A percentile compares a stretch with the other conserved stretches of the same genome.
Evolutionary conservation across 768 basidiomycete genomes (phyloP).

Genomic region (Leccinum barrowsii): DNA sequence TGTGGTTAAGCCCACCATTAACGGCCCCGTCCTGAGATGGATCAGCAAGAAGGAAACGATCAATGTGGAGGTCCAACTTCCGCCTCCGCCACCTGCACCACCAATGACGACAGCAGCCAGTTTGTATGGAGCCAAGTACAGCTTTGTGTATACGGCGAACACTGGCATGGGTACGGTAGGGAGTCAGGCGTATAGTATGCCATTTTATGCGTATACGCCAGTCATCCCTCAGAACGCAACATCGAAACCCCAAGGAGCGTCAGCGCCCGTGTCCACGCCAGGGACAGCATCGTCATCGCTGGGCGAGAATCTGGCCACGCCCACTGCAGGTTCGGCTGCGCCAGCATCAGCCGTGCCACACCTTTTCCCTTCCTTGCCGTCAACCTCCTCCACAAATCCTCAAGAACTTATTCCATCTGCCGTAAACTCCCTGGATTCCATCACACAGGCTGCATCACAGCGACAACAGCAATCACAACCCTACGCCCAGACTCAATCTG

Average conservation of each 20-base stretch:
- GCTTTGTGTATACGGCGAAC: slow-evolving; percentile 19
- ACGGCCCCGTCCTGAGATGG: slow-evolving; percentile 72
- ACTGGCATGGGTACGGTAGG: slow-evolving; percentile 4
- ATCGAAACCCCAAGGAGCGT: slow-evolving; percentile 9
- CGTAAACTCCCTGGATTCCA: background rate
- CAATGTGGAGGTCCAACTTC: slow-evolving; percentile 35
- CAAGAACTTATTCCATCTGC: background rate
- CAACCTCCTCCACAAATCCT: background rate
- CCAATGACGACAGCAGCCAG: slow-evolving; percentile 9
- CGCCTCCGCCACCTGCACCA: slow-evolving; percentile 29
- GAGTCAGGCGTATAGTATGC: slow-evolving; percentile 24
- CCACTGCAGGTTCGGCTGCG: background rate
- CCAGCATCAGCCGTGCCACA: background rate
- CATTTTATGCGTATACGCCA: slow-evolving; percentile 27
- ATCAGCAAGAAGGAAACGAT: slow-evolving; percentile 61
- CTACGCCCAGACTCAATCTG: background rate
- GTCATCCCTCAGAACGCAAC: slow-evolving; percentile 5
- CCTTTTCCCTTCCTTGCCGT: background rate
- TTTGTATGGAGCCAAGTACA: slow-evolving; percentile 16
- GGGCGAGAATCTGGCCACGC: background rate
- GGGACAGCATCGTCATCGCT: background rate
- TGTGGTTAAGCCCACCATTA: slow-evolving; percentile 56
- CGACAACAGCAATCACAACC: slow-evolving; percentile 2
- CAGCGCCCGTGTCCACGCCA: background rate
- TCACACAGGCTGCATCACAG: background rate